phyloP scores from a whole-genome alignment of 306 rosid genomes.

The Prunus mira region DNA sequence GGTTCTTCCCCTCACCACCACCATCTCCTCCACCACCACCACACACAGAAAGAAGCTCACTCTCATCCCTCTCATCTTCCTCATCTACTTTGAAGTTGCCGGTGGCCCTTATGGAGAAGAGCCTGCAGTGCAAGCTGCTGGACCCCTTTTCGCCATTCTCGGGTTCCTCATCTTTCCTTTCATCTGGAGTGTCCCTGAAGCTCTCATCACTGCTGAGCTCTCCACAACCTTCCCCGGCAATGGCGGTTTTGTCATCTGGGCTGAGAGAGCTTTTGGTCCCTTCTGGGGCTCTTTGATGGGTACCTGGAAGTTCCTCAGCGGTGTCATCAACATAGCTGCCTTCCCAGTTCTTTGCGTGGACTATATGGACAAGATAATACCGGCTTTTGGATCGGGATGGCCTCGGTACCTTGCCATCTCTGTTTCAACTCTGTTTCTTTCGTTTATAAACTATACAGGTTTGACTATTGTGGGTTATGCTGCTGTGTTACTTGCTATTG shows the following conservation, averaged over 20 bases:
- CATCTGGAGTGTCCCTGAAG: slow-evolving; percentile 40
- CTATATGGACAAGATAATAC: slow-evolving; percentile 27
- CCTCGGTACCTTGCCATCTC: slow-evolving; percentile 25
- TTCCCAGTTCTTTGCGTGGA: slow-evolving; percentile 34
- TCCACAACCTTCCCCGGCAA: slow-evolving; percentile 40
- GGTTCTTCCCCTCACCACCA: slow-evolving; percentile 1
- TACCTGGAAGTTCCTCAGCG: slow-evolving; percentile 37
- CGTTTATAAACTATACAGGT: slow-evolving; percentile 38
- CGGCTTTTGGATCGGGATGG: slow-evolving; percentile 27
- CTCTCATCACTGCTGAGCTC: slow-evolving; percentile 41
- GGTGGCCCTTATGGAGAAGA: slow-evolving; percentile 42
- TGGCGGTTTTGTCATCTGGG: slow-evolving; percentile 48
- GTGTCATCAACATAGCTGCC: slow-evolving; percentile 39
- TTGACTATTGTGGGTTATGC: slow-evolving; percentile 31
- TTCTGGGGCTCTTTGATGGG: slow-evolving; percentile 46
- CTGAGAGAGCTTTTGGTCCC: slow-evolving; percentile 38
- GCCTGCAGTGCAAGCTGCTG: slow-evolving; percentile 34
- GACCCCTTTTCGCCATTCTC: slow-evolving; percentile 37
- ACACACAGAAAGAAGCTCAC: slow-evolving; percentile 21
- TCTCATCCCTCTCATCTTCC: slow-evolving; percentile 38
- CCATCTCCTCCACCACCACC: neutral
- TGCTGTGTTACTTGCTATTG: slow-evolving; percentile 22
- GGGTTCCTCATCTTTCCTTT: slow-evolving; percentile 41
- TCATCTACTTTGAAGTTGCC: slow-evolving; percentile 45
- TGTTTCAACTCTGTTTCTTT: slow-evolving; percentile 9